phyloP scores from a whole-genome alignment of 805 yeast genomes.

The Huiozyma naganishii region DNA sequence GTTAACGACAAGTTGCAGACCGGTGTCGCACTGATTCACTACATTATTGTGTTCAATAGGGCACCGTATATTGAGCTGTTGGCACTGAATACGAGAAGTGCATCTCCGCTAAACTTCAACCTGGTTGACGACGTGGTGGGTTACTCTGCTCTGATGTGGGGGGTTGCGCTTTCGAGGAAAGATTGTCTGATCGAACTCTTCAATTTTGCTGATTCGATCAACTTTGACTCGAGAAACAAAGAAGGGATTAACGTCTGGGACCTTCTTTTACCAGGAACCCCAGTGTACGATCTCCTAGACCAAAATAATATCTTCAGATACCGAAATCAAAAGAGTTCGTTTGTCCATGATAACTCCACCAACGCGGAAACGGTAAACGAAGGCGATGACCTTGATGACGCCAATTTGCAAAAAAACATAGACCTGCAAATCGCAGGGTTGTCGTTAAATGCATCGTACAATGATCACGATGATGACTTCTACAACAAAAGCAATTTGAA shows the following conservation, averaged over 20 bases:
- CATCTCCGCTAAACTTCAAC: constrained; percentile 33
- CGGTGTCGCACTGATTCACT: constrained; percentile 39
- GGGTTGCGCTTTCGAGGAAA: constrained; percentile 50
- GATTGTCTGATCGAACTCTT: constrained; percentile 47
- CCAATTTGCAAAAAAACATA: constrained; percentile 19
- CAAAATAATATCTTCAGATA: constrained; percentile 36
- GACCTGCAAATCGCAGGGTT: constrained; percentile 34
- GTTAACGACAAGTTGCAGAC: constrained; percentile 21
- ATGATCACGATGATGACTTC: constrained; percentile 6
- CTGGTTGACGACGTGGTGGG: constrained; percentile 38
- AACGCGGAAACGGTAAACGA: background rate
- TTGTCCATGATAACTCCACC: background rate
- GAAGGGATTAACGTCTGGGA: constrained; percentile 37
- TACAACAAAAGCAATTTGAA: constrained; percentile 1
- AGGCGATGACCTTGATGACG: background rate
- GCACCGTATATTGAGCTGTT: constrained; percentile 39
- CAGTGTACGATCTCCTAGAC: constrained; percentile 48
- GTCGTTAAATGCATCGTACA: constrained; percentile 5
- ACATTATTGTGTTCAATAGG: constrained; percentile 46
- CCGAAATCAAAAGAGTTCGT: background rate
- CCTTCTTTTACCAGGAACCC: constrained; percentile 44
- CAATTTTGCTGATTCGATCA: constrained; percentile 50
- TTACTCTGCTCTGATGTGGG: constrained; percentile 81
- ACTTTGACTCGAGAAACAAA: constrained; percentile 31
- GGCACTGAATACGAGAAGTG: constrained; percentile 21